Base-by-base conservation (phyloP, 371 early-diverging fungal species). In the Paraphysoderma sedebokerense region DNA sequence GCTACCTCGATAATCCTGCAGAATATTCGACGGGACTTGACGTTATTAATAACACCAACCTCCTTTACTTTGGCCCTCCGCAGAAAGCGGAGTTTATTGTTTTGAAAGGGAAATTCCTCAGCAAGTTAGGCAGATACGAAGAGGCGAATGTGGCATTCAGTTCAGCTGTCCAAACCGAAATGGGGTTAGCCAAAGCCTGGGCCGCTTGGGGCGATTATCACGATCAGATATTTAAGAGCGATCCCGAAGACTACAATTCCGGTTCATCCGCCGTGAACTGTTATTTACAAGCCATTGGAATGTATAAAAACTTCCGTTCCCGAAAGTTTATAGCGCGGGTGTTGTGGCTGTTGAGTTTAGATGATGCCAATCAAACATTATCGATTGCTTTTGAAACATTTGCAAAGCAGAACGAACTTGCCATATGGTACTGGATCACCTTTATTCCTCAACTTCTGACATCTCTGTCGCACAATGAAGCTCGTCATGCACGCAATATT, bases 21-120 rank as follows among this genome's bases (percentile, higher is more conserved):
- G 91, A 97, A 56, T 68, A 89, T 53, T 70, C 87, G 5, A 81
- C 83, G 27, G 99, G 98, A 0, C 63, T 99, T 33, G 98, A 98
- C 49, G 88, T 95, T 19, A 91, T 99, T 62, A 95, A 91, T 66
- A 93, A 92, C 62, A 97, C 99, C 9, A 98, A 98, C 58, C 65
- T 98, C 54, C 74, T 84, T 60, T 98, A 93, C 62, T 98, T 99
- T 58, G 81, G 79, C 13, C 63, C 74, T 3, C 72, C 76, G 23
- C 98, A 98, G 62, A 92, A 89, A 59, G 92, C 97, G n/a, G 98
- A 98, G 53, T 97, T 98, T 58, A 95, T 87, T 51, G 79, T 90
- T 11, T 71, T 98, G 46, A 92, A 96, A 65, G 98, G 91, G 15
- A 74, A 78, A 65, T 95, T 97, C 66, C 58, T 92, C 27, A 72